Evolutionary conservation across 179 eudicot species (phyloP).

Genomic region (Spergularia azorica): DNA sequence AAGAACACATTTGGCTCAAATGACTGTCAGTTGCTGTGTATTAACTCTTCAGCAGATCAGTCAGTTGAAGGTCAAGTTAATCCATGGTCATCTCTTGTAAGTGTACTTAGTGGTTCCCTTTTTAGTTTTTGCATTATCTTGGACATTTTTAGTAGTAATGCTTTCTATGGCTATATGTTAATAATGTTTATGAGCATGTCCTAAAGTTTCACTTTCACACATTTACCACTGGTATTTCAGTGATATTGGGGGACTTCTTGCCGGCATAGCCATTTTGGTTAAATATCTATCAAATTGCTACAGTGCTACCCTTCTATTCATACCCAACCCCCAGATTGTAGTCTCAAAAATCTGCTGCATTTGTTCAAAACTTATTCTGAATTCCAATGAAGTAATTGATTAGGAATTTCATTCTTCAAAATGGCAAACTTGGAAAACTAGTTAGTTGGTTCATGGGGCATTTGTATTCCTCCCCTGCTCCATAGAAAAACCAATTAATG

Average conservation of each 20-base stretch:
- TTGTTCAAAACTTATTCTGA: neutral
- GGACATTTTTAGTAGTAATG: neutral
- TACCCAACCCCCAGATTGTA: too few species aligned
- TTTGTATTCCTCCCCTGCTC: neutral
- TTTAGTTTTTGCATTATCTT: neutral
- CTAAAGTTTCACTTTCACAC: slow-evolving; percentile 10
- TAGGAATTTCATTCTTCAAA: neutral
- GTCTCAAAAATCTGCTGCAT: slow-evolving; percentile 6
- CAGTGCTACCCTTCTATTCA: too few species aligned
- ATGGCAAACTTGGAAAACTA: neutral
- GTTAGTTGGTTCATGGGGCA: neutral
- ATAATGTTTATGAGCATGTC: neutral
- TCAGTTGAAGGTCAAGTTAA: slow-evolving; percentile 49
- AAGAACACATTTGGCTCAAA: slow-evolving; percentile 79
- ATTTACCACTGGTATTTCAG: neutral
- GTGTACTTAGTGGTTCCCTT: slow-evolving; percentile 20
- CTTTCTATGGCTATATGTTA: neutral
- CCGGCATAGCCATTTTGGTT: neutral
- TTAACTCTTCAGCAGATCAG: slow-evolving; percentile 66
- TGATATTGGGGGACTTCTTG: neutral
- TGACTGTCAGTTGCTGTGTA: slow-evolving; percentile 76
- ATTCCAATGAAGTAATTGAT: neutral
- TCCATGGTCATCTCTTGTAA: slow-evolving; percentile 78
- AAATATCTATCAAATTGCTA: neutral
- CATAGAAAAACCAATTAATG: neutral